Base-by-base conservation (phyloP, 139 green algal genomes). In the Mychonastes homosphaera region DNA sequence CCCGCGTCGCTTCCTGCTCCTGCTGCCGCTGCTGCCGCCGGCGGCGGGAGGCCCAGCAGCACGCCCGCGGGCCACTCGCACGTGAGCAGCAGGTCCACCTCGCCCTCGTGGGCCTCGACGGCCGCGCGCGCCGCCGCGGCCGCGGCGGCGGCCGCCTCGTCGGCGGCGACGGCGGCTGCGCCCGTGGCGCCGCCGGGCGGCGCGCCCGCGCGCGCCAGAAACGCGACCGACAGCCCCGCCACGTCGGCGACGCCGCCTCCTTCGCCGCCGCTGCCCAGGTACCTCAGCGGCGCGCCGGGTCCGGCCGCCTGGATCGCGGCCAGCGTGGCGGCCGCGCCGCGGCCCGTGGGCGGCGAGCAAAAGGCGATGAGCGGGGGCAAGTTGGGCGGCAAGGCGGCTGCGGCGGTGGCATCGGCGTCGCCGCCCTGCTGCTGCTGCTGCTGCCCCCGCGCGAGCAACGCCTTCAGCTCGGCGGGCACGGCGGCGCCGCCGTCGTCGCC, bases 1-100 rank as follows among this genome's bases (percentile, higher is more conserved):
- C 45, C 10, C 21, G 19, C 10, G 13, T 52, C 15, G 19, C 45
- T 29, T 12, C 12, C 45, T 12, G 19, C 43, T 65, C 66, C 66
- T 65, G 51, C 39, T 6, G 54, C 6, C 8, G 43, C 41, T 12
- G 41, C 50, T 16, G 64, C 43, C 0, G 47, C 53, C 2, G 43
- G 30, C 23, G 62, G 59, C 59, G 58, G 69, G 38, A 62, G 38
- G 16, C 58, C 53, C 44, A 56, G 34, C 51, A 59, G 24, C 45
- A 83, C 9, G 2, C 69, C 70, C 2, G 55, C 59, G 0, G 87
- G 87, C 87, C 87, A 95, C 53, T 94, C 80, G 52, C 77, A 84
- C 0, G 84, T 92, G 8, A 95, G 72, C 35, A 94, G 69, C 27
- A 95, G 30, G 58, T 95, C 87, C 18, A 95, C 70, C 32, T 95